Evolutionary conservation across 2,329 filamentous ascomycete species (phyloP).

Genomic region (Penicillium polonicum): DNA sequence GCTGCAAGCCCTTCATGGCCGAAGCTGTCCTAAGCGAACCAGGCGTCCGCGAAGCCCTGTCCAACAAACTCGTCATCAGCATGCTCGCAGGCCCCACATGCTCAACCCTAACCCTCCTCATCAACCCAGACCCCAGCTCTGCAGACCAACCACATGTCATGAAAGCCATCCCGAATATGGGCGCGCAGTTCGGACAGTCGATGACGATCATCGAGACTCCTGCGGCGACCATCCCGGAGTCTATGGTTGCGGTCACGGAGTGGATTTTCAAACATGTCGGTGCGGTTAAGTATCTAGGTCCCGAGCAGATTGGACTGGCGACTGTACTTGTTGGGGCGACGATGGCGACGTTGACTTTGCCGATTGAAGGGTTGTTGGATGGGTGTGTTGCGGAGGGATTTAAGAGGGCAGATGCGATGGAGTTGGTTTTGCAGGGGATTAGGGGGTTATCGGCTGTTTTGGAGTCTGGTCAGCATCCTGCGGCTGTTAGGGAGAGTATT

Average conservation of each 20-base stretch:
- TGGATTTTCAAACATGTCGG: constrained; percentile 56
- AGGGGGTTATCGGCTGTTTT: constrained; percentile 59
- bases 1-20: constrained; percentile 49
- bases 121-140: constrained; percentile 6
- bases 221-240: constrained; percentile 39
- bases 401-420: constrained; percentile 58
- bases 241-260: constrained; percentile 34
- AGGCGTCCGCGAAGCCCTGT: constrained; percentile 41
- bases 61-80: constrained; percentile 51
- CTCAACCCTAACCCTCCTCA: constrained; percentile 16
- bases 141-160: constrained; percentile 30
- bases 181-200: constrained; percentile 45
- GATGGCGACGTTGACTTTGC: constrained; percentile 58
- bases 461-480: constrained; percentile 59
- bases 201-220: constrained; percentile 53
- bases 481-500: constrained; percentile 60
- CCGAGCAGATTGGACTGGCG: constrained; percentile 54
- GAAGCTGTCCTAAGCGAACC: constrained; percentile 36
- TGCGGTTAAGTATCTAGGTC: constrained; percentile 50
- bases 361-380: constrained; percentile 61
- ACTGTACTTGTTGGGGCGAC: constrained; percentile 62
- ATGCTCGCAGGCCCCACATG: constrained; percentile 50
- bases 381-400: constrained; percentile 64
- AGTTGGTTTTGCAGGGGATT: constrained; percentile 63
- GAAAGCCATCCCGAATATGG: constrained; percentile 49